Evolutionary conservation across 2,329 filamentous ascomycete species (phyloP).

Genomic region (Pezicula radicicola): DNA sequence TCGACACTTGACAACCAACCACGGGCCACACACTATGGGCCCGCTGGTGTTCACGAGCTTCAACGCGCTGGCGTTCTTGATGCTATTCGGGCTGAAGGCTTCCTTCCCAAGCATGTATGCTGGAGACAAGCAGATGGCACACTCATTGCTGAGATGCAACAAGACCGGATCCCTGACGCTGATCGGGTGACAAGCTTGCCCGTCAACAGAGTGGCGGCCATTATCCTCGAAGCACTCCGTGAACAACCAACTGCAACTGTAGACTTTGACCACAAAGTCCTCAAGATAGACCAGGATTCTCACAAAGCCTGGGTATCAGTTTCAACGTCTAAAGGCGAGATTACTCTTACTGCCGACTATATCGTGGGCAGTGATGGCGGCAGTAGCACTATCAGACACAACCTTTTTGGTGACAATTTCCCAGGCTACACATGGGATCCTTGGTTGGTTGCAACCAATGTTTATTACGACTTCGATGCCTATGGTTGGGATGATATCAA

Average conservation of each 20-base stretch:
- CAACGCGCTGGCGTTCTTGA: slow-evolving; percentile 54
- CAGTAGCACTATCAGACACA: slow-evolving; percentile 43
- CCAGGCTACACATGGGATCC: slow-evolving; percentile 56
- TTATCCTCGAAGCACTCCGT: slow-evolving; percentile 36
- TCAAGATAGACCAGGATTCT: slow-evolving; percentile 43
- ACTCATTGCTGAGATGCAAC: slow-evolving; percentile 27
- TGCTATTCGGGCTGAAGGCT: slow-evolving; percentile 38
- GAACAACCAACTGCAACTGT: slow-evolving; percentile 31
- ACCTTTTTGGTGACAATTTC: slow-evolving; percentile 47
- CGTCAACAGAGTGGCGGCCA: slow-evolving; percentile 35
- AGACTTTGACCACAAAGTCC: slow-evolving; percentile 45
- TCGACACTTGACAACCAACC: slow-evolving; percentile 54
- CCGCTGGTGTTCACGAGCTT: slow-evolving; percentile 54
- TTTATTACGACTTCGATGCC: slow-evolving; percentile 57
- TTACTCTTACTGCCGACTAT: slow-evolving; percentile 45
- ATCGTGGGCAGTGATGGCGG: slow-evolving; percentile 55
- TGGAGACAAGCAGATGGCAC: slow-evolving; percentile 38
- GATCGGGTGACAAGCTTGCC: slow-evolving; percentile 38
- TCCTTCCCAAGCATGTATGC: slow-evolving; percentile 36
- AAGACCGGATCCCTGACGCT: slow-evolving; percentile 15
- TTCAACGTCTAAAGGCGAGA: slow-evolving; percentile 33
- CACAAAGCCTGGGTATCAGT: slow-evolving; percentile 43
- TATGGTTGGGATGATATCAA: slow-evolving; percentile 51
- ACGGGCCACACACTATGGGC: slow-evolving; percentile 58
- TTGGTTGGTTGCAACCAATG: slow-evolving; percentile 60